Base-by-base conservation (phyloP, 768 basidiomycete genomes). In the Lactifluus hygrophoroides region DNA sequence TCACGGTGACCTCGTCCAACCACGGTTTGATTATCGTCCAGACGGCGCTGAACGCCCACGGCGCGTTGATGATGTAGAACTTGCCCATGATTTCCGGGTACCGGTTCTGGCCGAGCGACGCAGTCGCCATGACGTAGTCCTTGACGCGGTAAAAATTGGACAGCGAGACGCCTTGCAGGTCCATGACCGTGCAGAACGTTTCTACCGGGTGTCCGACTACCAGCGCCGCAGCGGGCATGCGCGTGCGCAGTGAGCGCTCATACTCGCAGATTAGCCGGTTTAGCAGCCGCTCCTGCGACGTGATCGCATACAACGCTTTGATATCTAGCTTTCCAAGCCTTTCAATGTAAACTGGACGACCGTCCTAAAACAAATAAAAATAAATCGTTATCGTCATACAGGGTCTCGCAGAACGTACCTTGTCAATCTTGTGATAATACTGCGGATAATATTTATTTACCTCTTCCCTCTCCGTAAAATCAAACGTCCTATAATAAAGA, bases 31-130 rank as follows among this genome's bases (percentile, higher is more conserved):
- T 82, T 63, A 94, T 69, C 19, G 75, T 69, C 94, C 94, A 99
- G 21, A 95, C 88, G 38, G 86, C 80, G 51, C 82, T 80, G 76
- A 99, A 99, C 51, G 84, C 79, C 85, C 88, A 97, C 0, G 95
- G 95, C 0, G 92, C 90, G 68, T 98, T 97, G 80, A 96, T 89
- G 79, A 98, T 94, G 78, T 90, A 99, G 77, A 99, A 97, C 70
- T 90, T 91, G 76, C 95, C 95, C 95, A 97, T 92, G 64, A 79
- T 83, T 71, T 95, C 91, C 1, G 93, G 90, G 72, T 94, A 98
- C 64, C 88, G 79, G 75, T 96, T 82, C 71, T 96, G 94, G 11
- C 91, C 90, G 71, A 99, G 86, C 27, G 70, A 68, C 0, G 87
- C 75, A 0, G 93, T 89, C 21, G 80, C 72, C 61, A 77, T 80